A percentile compares a stretch with the other conserved stretches of the same genome.
These are phyloP conservation scores for Phytophthora sansomeana DNA, from an alignment of 352 stramenopile species.

Conservation along the genomic window DNA sequence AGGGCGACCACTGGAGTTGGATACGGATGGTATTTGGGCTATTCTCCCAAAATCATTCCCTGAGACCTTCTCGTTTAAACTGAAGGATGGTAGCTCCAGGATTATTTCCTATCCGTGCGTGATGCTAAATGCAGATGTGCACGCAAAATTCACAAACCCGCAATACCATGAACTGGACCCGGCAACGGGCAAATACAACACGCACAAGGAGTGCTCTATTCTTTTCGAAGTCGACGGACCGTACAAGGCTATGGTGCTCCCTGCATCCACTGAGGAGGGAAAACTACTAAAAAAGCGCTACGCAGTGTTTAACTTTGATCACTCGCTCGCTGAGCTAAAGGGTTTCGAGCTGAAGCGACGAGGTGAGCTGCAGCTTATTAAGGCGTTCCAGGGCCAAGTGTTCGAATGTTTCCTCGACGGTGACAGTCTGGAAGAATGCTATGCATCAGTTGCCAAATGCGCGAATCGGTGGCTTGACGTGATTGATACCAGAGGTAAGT, in stretches of 20 bases:
- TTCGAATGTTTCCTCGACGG: constrained; percentile 98
- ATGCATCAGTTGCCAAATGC: constrained; percentile 95
- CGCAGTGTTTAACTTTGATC: constrained; percentile 89
- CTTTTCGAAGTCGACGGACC: constrained; percentile 99
- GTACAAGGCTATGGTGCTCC: constrained; percentile 99
- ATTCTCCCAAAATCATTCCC: constrained; percentile 98
- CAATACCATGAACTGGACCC: constrained; percentile 88
- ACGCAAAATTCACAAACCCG: constrained; percentile 99
- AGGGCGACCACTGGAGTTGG: constrained; percentile 97
- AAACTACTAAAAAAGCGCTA: constrained; percentile 99
- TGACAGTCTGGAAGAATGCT: constrained; percentile 94
- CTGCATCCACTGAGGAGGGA: constrained; percentile 98
- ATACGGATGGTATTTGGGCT: constrained; percentile 99
- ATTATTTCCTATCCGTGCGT: constrained; percentile 98
- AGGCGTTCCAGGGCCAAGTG: constrained; percentile 98
- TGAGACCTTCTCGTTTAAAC: constrained; percentile 96
- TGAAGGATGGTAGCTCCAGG: constrained; percentile 68
- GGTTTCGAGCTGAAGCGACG: constrained; percentile 99
- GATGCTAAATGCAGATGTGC: constrained; percentile 99
- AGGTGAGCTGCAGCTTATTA: constrained; percentile 99
- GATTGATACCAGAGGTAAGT: constrained; percentile 94
- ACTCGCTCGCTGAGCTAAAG: constrained; percentile 83
- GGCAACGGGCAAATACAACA: constrained; percentile 90
- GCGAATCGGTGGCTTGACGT: constrained; percentile 99
- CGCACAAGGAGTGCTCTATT: constrained; percentile 97